Evolutionary conservation across 73 alveolate genomes (phyloP).

Genomic region (Urostyla sp.): DNA sequence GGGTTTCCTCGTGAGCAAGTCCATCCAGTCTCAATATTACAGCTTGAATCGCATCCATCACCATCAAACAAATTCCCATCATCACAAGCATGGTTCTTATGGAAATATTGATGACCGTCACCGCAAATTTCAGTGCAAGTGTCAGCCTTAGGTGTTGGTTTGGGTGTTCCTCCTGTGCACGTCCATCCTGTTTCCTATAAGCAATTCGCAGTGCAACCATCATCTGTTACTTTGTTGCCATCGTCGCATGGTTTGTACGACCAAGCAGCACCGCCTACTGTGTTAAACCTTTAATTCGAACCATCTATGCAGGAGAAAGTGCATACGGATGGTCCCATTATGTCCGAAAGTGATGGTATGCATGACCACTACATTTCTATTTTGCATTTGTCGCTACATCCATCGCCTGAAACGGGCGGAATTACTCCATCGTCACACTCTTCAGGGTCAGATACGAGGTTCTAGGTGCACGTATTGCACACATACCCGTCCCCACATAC

Average conservation of each 20-base stretch:
- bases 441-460: conserved; percentile 6
- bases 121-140: conserved; percentile 48
- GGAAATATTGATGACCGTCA: conserved; percentile 36
- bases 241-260: conserved; percentile 36
- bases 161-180: conserved; percentile 26
- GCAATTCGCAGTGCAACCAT: conserved; percentile 51
- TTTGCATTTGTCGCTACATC: not conserved
- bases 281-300: not conserved
- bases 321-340: conserved; percentile 24
- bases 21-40: conserved; percentile 62
- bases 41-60: conserved; percentile 72
- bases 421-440: conserved; percentile 41
- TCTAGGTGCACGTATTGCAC: not conserved
- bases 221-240: conserved; percentile 9
- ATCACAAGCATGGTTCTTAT: conserved; percentile 57
- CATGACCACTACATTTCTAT: conserved; percentile 2
- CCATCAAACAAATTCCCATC: conserved; percentile 69
- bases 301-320: conserved; percentile 9
- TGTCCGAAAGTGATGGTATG: conserved; percentile 14
- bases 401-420: not conserved
- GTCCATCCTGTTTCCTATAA: conserved; percentile 26
- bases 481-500: conserved; percentile 25
- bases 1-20: conserved; percentile 43
- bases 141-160: conserved; percentile 18
- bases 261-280: not conserved